Evolutionary conservation across 2,329 filamentous ascomycete genomes (phyloP).

Genomic region (Colletotrichum tropicicola): DNA sequence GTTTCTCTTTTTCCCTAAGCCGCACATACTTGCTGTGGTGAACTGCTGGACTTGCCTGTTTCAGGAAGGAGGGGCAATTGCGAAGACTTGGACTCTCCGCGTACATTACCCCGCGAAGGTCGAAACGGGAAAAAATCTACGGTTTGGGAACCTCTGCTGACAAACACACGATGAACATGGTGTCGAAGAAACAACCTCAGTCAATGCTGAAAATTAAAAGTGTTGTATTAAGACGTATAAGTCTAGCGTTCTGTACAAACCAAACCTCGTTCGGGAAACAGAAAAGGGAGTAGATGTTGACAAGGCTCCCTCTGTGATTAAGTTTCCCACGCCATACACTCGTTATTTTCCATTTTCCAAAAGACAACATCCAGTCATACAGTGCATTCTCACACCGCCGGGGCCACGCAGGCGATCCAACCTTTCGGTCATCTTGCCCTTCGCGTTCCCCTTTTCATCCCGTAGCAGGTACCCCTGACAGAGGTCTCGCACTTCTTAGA

Average conservation of each 20-base stretch:
- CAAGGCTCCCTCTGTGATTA: background rate
- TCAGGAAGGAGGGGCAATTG: slow-evolving; percentile 13
- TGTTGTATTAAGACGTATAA: background rate
- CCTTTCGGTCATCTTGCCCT: too few relatives aligned
- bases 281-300: background rate
- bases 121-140: background rate
- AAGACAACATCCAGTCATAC: too few relatives aligned
- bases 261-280: background rate
- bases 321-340: background rate
- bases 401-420: too few relatives aligned
- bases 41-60: background rate
- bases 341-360: too few relatives aligned
- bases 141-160: background rate
- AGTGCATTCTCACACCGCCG: too few relatives aligned
- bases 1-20: too few relatives aligned
- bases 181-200: background rate
- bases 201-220: background rate
- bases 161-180: background rate
- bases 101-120: background rate
- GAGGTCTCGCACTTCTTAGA: slow-evolving; percentile 4
- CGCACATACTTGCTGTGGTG: background rate
- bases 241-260: background rate
- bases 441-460: too few relatives aligned
- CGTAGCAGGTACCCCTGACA: too few relatives aligned
- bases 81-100: background rate